Evolutionary conservation across 2,329 filamentous ascomycete species (phyloP), one percentile per base, ranked within the genome.

Genomic region (Ophiostoma novo-ulmi): DNA sequence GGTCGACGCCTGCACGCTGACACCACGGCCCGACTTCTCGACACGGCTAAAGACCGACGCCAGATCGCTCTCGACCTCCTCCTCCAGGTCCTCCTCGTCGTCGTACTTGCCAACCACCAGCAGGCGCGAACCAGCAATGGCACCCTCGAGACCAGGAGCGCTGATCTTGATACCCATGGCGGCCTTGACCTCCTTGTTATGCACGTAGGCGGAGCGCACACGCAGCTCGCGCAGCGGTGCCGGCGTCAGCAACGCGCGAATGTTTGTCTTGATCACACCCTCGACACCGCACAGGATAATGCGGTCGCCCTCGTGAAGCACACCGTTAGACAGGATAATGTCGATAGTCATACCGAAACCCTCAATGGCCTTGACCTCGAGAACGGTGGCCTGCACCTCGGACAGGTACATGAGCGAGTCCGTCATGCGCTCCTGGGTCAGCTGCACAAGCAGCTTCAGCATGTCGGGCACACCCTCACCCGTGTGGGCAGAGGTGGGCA

Each of bases 181-280:
- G 26, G 96, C 95, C 85, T 97, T 99, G 82, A 97, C 94, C 80
- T 97, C 93, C 84, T 99, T 98, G 84, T 99, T 97, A 84, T 99
- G 96, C 39, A 99, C 94, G 77, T 99, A 99, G 73, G 90, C 87
- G 3, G 94, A 97, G 82, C 98, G 98, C 77, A 99, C 88, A 79
- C 96, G 93, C 74, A 99, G 82, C 80, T 99, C 95, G 78, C 93
- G 95, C 79, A 99, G 88, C 72, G 93, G 92, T 13, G 93, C 94
- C 1, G 95, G 95, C 3, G 95, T 99, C 69, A 99, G 85, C 36
- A 99, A 86, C 17, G 95, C 96, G 82, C 95, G 89, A 77, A 99
- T 95, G 75, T 97, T 97, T 7, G 95, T 99, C 72, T 90, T 88
- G 78, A 99, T 99, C 69, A 93, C 90, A 38, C 96, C 95, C 78